Conservation (phyloP, 495 filamentous ascomycete genomes). For the Lepraria neglecta region DNA sequence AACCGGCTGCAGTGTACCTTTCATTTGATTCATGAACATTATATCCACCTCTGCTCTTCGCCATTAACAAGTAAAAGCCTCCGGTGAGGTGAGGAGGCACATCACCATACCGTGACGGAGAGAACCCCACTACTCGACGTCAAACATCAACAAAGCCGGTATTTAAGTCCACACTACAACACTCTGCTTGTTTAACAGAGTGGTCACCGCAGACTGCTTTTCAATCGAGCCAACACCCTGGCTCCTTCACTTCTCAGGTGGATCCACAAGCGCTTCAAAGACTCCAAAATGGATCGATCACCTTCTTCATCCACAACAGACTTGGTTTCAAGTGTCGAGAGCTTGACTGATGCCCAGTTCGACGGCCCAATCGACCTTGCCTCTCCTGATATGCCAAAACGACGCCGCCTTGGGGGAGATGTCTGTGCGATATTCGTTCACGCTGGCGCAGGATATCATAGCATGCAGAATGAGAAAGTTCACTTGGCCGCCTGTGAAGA, state of each 20-base stretch:
- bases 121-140: neutral
- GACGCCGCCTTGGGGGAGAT: slow-evolving; percentile 36
- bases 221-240: slow-evolving; percentile 2
- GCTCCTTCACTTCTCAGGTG: slow-evolving; percentile 15
- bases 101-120: slow-evolving; percentile 2
- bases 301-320: neutral
- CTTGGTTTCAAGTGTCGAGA: neutral
- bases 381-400: slow-evolving; percentile 12
- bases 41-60: neutral
- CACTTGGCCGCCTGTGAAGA: slow-evolving; percentile 81
- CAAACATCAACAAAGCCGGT: neutral
- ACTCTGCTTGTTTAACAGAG: neutral
- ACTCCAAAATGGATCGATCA: slow-evolving; percentile 2
- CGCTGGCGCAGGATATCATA: slow-evolving; percentile 94
- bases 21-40: too few species aligned
- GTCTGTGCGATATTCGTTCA: slow-evolving; percentile 82
- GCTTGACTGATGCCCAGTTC: slow-evolving; percentile 12
- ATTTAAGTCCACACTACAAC: neutral
- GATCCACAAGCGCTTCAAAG: slow-evolving; percentile 11
- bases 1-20: neutral
- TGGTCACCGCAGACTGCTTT: neutral
- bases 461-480: slow-evolving; percentile 67
- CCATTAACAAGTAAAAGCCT: neutral
- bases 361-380: slow-evolving; percentile 22
- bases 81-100: neutral